Conservation (phyloP, 345 rosid genomes). For the Gossypium rotundifolium region DNA sequence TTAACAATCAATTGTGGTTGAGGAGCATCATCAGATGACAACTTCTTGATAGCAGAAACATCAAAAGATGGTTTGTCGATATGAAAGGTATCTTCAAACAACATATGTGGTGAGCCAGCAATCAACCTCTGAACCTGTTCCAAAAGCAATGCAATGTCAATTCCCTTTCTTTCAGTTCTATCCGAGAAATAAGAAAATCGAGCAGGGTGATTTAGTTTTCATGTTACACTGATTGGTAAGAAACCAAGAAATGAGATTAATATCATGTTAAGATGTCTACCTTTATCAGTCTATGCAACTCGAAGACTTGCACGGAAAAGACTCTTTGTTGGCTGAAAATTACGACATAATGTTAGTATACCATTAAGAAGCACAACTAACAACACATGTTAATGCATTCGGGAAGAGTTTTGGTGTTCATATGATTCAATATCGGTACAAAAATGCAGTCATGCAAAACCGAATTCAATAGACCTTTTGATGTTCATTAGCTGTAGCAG, state of each 20-base stretch:
- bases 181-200: no score
- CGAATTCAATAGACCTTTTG: not conserved
- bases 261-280: slow-evolving; percentile 25
- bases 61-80: slow-evolving; percentile 29
- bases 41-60: slow-evolving; percentile 27
- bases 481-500: slow-evolving; percentile 4
- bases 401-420: no score
- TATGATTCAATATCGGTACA: not conserved
- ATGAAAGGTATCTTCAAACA: slow-evolving; percentile 31
- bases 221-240: not conserved
- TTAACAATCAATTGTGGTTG: slow-evolving; percentile 20
- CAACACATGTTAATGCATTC: no score
- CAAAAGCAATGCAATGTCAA: slow-evolving; percentile 10
- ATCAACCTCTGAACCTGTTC: slow-evolving; percentile 64
- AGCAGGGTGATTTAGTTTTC: not conserved
- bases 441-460: not conserved
- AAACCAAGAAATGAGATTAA: no score
- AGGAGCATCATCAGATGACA: slow-evolving; percentile 17
- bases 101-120: slow-evolving; percentile 50
- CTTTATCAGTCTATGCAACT: slow-evolving; percentile 76
- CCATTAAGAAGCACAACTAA: no score
- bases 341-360: not conserved
- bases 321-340: slow-evolving; percentile 73
- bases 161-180: no score
- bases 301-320: slow-evolving; percentile 64